Evolutionary conservation across 2,329 filamentous ascomycete species (phyloP).

Genomic region (Teratosphaeria nubilosa): DNA sequence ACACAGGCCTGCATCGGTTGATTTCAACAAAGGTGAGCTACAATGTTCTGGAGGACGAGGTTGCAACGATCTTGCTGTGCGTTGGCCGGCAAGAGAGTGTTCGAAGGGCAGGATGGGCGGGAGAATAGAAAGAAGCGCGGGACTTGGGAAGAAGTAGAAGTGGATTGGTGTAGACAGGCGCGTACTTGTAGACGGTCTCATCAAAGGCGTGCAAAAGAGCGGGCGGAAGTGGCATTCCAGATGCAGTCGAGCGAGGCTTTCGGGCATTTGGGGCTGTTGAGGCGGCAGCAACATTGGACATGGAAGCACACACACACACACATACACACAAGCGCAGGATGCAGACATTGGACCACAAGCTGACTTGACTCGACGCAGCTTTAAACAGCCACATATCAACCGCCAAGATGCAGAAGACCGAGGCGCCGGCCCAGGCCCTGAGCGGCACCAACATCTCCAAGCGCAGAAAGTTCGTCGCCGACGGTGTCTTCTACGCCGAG

Average conservation of each 20-base stretch:
- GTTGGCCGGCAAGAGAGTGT: not conserved
- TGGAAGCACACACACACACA: no score
- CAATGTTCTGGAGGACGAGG: not conserved
- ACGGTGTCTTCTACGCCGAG: constrained; percentile 99
- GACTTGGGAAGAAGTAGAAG: not conserved
- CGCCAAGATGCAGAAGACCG: constrained; percentile 7
- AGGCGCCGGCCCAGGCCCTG: constrained; percentile 13
- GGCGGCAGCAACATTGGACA: not conserved
- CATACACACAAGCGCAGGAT: not conserved
- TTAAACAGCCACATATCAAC: not conserved
- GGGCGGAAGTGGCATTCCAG: not conserved
- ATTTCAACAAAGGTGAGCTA: not conserved
- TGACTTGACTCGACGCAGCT: not conserved
- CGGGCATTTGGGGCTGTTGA: not conserved
- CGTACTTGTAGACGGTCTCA: not conserved
- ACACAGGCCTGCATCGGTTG: not conserved
- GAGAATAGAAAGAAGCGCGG: not conserved
- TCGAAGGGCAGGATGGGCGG: not conserved
- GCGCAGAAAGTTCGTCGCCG: constrained; percentile 64
- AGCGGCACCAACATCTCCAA: constrained; percentile 56
- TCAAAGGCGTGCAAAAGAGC: not conserved
- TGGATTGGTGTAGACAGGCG: not conserved
- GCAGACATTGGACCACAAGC: not conserved
- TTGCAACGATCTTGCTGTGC: not conserved
- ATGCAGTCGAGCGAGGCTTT: not conserved